A percentile compares a stretch with the other conserved stretches of the same genome.
Evolutionary conservation across 441 rosid species (phyloP).

Genomic region (Erodium trifolium): DNA sequence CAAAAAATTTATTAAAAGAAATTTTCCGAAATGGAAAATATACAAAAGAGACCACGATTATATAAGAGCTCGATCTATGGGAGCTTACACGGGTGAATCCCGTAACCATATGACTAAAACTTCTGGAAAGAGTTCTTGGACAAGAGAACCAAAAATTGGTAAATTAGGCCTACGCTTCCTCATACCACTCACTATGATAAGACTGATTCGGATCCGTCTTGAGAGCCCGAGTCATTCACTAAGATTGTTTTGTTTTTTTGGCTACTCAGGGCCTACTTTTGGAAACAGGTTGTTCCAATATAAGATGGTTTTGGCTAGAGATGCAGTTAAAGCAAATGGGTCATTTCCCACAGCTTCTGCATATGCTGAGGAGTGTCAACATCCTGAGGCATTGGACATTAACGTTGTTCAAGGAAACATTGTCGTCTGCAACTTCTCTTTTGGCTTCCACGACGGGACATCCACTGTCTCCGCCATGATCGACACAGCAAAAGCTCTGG

Average conservation of each 20-base stretch:
- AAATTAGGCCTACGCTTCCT: too few relatives aligned
- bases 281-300: conserved; percentile 39
- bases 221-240: background rate
- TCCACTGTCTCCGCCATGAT: conserved; percentile 53
- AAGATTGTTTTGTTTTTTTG: conserved; percentile 1
- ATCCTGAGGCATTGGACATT: conserved; percentile 41
- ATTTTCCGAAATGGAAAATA: too few relatives aligned
- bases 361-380: conserved; percentile 58
- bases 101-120: too few relatives aligned
- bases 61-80: too few relatives aligned
- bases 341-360: conserved; percentile 37
- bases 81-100: too few relatives aligned
- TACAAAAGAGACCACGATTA: too few relatives aligned
- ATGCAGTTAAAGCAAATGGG: conserved; percentile 41
- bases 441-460: conserved; percentile 40
- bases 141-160: too few relatives aligned
- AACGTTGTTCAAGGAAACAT: conserved; percentile 35
- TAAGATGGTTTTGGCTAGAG: conserved; percentile 61
- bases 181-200: too few relatives aligned
- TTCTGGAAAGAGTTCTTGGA: too few relatives aligned
- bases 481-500: conserved; percentile 49
- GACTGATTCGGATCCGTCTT: too few relatives aligned
- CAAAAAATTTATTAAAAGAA: too few relatives aligned
- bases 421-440: conserved; percentile 48
- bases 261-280: conserved; percentile 47